A percentile compares a stretch with the other conserved stretches of the same genome.
Conservation (phyloP, 2,329 filamentous ascomycete species). For the Ascochyta lentis region DNA sequence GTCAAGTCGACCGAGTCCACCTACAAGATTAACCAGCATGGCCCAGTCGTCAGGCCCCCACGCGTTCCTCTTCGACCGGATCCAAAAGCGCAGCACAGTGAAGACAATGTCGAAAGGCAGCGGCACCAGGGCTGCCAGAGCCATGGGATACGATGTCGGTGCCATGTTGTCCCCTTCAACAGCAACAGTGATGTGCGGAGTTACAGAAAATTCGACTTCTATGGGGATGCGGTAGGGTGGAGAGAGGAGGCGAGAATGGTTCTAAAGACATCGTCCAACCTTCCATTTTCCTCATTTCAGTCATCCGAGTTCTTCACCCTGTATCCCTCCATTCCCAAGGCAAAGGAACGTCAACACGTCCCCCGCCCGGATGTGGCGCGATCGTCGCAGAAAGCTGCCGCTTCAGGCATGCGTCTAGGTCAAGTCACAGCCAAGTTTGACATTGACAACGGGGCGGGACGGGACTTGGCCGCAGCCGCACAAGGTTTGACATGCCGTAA, state of each 20-base stretch:
- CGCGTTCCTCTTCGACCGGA: conserved; percentile 19
- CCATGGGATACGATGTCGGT: conserved; percentile 21
- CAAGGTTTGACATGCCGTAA: background rate
- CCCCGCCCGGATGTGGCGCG: background rate
- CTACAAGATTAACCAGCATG: conserved; percentile 21
- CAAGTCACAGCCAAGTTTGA: conserved; percentile 10
- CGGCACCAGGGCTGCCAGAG: conserved; percentile 15
- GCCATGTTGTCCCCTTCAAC: conserved; percentile 5
- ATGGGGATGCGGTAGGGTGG: background rate
- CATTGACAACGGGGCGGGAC: conserved; percentile 14
- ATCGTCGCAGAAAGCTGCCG: conserved; percentile 3
- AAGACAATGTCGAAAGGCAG: conserved; percentile 19
- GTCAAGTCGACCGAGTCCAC: background rate
- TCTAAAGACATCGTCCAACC: background rate
- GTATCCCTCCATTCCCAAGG: conserved; percentile 9
- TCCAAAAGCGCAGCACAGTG: conserved; percentile 18
- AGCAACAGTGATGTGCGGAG: background rate
- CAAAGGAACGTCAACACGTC: conserved; percentile 12
- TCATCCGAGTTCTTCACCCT: conserved; percentile 4
- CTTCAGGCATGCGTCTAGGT: conserved; percentile 1
- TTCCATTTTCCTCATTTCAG: conserved; percentile 9
- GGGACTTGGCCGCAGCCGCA: background rate
- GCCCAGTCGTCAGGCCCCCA: conserved; percentile 24
- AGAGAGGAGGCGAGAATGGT: background rate
- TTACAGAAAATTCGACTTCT: background rate